Base-by-base conservation (phyloP, 2,329 filamentous ascomycete species). In the Beauveria asiatica region DNA sequence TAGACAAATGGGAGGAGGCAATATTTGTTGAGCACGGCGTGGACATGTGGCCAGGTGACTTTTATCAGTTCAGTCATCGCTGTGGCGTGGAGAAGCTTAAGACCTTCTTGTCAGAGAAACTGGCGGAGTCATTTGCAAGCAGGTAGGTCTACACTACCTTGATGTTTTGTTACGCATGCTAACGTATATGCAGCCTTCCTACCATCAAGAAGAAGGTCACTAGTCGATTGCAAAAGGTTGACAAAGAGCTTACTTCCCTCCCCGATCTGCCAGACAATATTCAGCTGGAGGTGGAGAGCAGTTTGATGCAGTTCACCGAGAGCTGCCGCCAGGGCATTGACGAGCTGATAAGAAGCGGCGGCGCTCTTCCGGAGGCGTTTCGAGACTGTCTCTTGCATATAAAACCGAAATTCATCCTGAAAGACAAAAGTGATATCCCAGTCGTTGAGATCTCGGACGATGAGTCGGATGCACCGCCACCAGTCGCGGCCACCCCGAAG, bases 261-360 rank as follows among this genome's bases (percentile, higher is more conserved):
- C 89, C 89, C 0, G 86, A 90, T 42, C 80, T 89, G 0, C 87
- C 88, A 0, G 72, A 76, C 0, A 89, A 91, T 48, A 82, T 91
- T 0, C 80, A 85, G n/a, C 76, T 85, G 0, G 83, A 85, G 10
- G 79, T 95, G 0, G 80, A 80, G 21, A 79, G 80, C 2, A 82
- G 83, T 11, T 69, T 93, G 0, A 75, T 77, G 13, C 74, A 74
- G 0, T 86, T 93, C 62, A 79, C 82, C 0, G 73, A 76, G 0
- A 76, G 80, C 5, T 73, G 75, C 0, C 75, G 84, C 1, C 72
- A 89, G 6, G 75, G 80, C 21, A 79, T 79, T 44, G 75, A 77
- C 5, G 70, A 75, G 1, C 83, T 82, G 53, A 72, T 72, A 13
- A 73, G 71, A 9, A 62, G 67, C 1, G 79, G 84, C 8, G 78